These are phyloP conservation scores for Lophium mytilinum DNA, from an alignment of 495 filamentous ascomycete genomes.

Conservation along the genomic window DNA sequence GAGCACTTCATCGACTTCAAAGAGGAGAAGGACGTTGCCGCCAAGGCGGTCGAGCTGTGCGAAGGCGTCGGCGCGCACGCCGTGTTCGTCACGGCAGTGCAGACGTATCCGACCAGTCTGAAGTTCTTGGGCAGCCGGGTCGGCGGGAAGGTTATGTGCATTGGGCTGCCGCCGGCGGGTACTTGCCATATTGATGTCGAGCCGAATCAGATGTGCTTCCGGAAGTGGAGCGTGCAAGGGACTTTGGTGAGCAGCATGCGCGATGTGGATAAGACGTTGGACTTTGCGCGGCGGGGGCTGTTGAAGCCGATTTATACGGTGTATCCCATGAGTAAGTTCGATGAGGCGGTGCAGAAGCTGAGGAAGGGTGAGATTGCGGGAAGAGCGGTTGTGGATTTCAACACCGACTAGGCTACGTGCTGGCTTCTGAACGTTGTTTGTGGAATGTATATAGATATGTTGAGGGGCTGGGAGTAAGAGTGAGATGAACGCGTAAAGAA, in stretches of 20 bases:
- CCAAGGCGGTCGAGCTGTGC: slow-evolving; percentile 16
- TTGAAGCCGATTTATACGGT: slow-evolving; percentile 27
- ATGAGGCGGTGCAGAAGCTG: slow-evolving; percentile 26
- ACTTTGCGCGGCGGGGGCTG: slow-evolving; percentile 25
- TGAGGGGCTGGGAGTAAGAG: too few species aligned
- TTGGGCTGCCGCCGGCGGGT: slow-evolving; percentile 22
- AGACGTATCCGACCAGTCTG: slow-evolving; percentile 15
- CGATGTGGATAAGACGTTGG: slow-evolving; percentile 25
- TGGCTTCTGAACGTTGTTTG: too few species aligned
- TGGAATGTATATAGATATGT: too few species aligned
- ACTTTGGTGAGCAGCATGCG: slow-evolving; percentile 25
- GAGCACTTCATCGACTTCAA: slow-evolving; percentile 28
- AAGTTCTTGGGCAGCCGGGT: slow-evolving; percentile 9
- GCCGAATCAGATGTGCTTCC: slow-evolving; percentile 21
- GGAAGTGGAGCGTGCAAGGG: slow-evolving; percentile 22
- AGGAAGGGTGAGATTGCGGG: slow-evolving; percentile 27
- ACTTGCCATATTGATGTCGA: slow-evolving; percentile 19
- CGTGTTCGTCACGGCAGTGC: slow-evolving; percentile 25
- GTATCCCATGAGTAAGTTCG: slow-evolving; percentile 13
- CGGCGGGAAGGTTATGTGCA: slow-evolving; percentile 27
- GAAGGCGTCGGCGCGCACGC: slow-evolving; percentile 28
- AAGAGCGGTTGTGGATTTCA: slow-evolving; percentile 27
- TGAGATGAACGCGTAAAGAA: too few species aligned
- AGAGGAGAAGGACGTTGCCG: slow-evolving; percentile 12
- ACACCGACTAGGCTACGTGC: slow-evolving; percentile 10